Base-by-base conservation (phyloP, 495 filamentous ascomycete genomes). In the Aspergillus baeticus region DNA sequence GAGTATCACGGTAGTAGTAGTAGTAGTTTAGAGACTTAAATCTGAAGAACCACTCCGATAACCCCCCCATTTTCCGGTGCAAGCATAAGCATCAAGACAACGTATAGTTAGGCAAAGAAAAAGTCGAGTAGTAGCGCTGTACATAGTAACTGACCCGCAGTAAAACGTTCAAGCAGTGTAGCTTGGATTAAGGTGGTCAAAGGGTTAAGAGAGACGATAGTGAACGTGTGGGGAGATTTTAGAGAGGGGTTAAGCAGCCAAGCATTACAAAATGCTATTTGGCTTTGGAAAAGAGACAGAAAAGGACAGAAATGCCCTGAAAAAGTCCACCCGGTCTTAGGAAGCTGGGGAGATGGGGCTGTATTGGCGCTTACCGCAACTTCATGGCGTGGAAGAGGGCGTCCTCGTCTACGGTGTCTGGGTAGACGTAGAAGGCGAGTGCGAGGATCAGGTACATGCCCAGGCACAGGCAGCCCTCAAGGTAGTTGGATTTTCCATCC, bases 401-500 rank as follows among this genome's bases (percentile, higher is more conserved):
- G 29, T 57, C 57, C 33, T 66, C 61, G 33, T 52, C 29, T 35
- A 61, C 68, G 59, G 85, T 77, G 59, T 91, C 86, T 6, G 92
- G 92, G 58, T 93, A 94, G 49, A 92, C 90, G 64, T 87, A 92
- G 74, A 96, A 96, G 8, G 91, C 92, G 20, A 96, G 73, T 0
- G 89, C 92, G 51, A 96, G 91, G 56, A 96, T 96, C 41, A 86
- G 64, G 58, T 95, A 89, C 84, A 87, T 83, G 65, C 81, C 82
- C 64, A 92, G 62, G 69, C 93, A 89, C 88, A 98, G 91, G 35
- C 87, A 87, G 44, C 93, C 93, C 73, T 98, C 93, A 7, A 98
- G 83, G 57, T 96, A 98, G 67, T 98, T 98, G 13, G 87, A 91
- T 76, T 93, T 94, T 51, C 93, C 93, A 69, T 98, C 93, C 67